A percentile compares a stretch with the other conserved stretches of the same genome.
phyloP scores from a whole-genome alignment of 1,284 basidiomycete species.

The Erythrobasidium hasegawianum region DNA sequence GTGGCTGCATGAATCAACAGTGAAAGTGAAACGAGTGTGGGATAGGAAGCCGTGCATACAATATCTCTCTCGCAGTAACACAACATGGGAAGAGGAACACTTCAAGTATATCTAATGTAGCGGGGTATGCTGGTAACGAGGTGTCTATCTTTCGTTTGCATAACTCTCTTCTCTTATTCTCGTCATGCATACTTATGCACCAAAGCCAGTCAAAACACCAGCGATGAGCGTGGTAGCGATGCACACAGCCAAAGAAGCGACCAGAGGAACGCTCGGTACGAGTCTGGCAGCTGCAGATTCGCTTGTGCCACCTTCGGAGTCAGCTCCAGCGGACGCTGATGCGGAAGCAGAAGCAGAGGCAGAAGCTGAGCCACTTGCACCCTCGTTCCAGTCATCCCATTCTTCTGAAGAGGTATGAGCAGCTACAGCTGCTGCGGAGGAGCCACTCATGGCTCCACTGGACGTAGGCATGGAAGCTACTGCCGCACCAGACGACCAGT shows the following conservation, averaged over 20 bases:
- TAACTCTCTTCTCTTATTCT: neutral
- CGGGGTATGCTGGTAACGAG: too few species aligned
- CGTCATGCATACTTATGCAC: neutral
- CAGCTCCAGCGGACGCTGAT: constrained; percentile 3
- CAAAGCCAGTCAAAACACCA: constrained; percentile 2
- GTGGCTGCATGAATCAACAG: too few species aligned
- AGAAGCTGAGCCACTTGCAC: neutral
- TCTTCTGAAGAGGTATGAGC: neutral
- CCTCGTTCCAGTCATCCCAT: constrained; percentile 15
- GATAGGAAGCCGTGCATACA: too few species aligned
- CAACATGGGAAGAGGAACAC: too few species aligned
- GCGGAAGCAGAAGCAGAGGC: constrained; percentile 5
- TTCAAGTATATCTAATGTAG: too few species aligned
- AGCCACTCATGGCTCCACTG: neutral
- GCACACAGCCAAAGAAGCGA: constrained; percentile 12
- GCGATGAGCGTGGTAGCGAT: constrained; percentile 14
- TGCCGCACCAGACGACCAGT: neutral
- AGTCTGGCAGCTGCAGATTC: neutral
- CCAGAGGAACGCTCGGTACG: neutral
- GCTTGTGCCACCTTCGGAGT: neutral
- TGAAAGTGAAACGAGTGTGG: too few species aligned
- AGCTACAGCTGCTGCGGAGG: neutral
- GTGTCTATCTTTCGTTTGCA: too few species aligned
- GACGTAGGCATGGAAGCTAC: neutral
- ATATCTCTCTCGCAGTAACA: too few species aligned